These are phyloP conservation scores for Neurospora sp. DNA, from an alignment of 2,329 filamentous ascomycete genomes.

Conservation along the genomic window DNA sequence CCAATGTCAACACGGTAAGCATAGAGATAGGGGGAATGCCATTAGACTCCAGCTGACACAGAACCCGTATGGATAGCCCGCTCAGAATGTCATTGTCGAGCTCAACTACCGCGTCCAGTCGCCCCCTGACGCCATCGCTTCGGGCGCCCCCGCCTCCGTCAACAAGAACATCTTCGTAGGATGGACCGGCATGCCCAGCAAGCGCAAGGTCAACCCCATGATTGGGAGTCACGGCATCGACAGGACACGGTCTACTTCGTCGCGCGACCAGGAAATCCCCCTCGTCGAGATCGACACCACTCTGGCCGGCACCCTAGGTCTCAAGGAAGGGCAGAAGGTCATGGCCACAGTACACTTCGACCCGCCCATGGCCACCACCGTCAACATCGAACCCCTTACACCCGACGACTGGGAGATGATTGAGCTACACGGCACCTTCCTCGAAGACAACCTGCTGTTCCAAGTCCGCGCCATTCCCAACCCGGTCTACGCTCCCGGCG, in stretches of 20 bases:
- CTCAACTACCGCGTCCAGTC: slow-evolving; percentile 61
- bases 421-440: slow-evolving; percentile 88
- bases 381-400: slow-evolving; percentile 93
- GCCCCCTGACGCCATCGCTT: slow-evolving; percentile 32
- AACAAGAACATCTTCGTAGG: slow-evolving; percentile 73
- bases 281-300: slow-evolving; percentile 82
- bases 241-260: slow-evolving; percentile 36
- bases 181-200: slow-evolving; percentile 98
- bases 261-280: slow-evolving; percentile 64
- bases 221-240: slow-evolving; percentile 65
- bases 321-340: slow-evolving; percentile 75
- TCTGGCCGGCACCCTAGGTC: slow-evolving; percentile 65
- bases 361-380: slow-evolving; percentile 81
- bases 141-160: slow-evolving; percentile 35
- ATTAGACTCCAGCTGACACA: slow-evolving; percentile 14
- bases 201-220: slow-evolving; percentile 64
- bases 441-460: slow-evolving; percentile 85
- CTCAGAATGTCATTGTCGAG: slow-evolving; percentile 94
- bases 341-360: slow-evolving; percentile 68
- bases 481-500: slow-evolving; percentile 52
- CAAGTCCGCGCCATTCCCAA: slow-evolving; percentile 93
- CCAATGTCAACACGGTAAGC: slow-evolving; percentile 82
- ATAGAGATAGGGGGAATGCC: not conserved
- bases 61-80: slow-evolving; percentile 47
- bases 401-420: slow-evolving; percentile 99